Conservation (phyloP, 192 early-diverging fungal species). For the Coemansia sp. region DNA sequence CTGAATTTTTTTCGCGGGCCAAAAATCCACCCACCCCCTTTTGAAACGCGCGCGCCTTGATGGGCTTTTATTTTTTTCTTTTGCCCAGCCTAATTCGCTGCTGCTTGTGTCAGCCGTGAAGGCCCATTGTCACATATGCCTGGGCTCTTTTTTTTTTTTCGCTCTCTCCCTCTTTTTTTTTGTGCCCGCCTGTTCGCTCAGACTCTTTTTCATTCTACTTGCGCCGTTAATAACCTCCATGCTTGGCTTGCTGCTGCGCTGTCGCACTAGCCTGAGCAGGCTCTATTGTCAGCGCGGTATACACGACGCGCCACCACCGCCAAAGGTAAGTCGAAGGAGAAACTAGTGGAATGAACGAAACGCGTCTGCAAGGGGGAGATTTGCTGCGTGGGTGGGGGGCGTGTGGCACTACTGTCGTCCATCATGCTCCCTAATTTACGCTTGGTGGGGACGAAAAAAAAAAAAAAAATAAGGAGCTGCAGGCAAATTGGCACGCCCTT, state of each 20-base stretch:
- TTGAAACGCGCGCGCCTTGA: background rate
- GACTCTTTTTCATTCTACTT: background rate
- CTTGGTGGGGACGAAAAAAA: background rate
- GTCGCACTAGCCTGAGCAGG: background rate
- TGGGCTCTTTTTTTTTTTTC: constrained; percentile 4
- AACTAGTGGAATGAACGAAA: background rate
- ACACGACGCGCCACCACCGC: constrained; percentile 2
- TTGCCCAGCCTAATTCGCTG: background rate
- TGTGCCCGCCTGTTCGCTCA: background rate
- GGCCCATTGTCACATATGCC: background rate
- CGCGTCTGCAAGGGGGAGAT: constrained; percentile 3
- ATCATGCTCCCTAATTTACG: constrained; percentile 8
- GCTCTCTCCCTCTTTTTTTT: background rate
- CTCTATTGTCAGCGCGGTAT: background rate
- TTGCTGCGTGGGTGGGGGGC: constrained; percentile 9
- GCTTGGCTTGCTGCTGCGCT: constrained; percentile 3
- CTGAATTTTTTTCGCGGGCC: constrained; percentile 16
- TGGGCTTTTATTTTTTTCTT: background rate
- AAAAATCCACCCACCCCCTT: constrained; percentile 10
- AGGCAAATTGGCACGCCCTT: constrained; percentile 7
- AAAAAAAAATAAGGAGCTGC: background rate
- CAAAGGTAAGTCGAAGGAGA: constrained; percentile 18
- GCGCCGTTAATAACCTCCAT: background rate
- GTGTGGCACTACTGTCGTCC: constrained; percentile 6
- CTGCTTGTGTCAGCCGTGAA: background rate